A percentile compares a stretch with the other conserved stretches of the same genome.
Conservation (phyloP, 441 rosid genomes). For the Francoa sonchifolia region DNA sequence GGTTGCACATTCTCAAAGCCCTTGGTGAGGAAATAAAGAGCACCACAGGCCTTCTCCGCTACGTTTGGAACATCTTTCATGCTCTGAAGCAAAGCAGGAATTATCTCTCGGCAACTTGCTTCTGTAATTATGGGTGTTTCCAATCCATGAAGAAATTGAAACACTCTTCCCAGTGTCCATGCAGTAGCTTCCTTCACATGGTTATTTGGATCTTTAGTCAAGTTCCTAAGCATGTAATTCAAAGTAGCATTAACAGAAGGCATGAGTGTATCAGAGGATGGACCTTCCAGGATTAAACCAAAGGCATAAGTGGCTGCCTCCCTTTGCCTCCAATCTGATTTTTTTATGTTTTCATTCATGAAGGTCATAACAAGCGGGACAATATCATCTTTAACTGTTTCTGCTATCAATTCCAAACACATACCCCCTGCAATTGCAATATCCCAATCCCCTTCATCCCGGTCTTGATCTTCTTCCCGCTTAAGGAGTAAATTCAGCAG, state of each 20-base stretch:
- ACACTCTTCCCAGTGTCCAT: constrained; percentile 2
- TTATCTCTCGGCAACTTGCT: background rate
- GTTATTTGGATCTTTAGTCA: constrained; percentile 2
- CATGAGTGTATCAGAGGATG: constrained; percentile 1
- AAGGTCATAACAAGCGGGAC: constrained; percentile 2
- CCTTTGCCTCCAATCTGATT: constrained; percentile 4
- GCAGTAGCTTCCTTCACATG: constrained; percentile 4
- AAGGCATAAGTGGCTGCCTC: constrained; percentile 7
- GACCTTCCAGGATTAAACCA: constrained; percentile 3
- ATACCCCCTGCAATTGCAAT: constrained; percentile 4
- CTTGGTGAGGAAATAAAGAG: background rate
- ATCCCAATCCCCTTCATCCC: constrained; percentile 3
- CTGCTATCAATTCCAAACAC: background rate
- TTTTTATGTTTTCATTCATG: constrained; percentile 1
- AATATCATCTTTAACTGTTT: constrained; percentile 3
- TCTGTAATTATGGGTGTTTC: constrained; percentile 1
- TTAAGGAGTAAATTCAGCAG: background rate
- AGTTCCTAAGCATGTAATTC: background rate
- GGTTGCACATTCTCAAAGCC: constrained; percentile 1
- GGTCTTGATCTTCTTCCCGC: constrained; percentile 4
- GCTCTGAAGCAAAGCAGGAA: background rate
- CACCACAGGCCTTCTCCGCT: constrained; percentile 4
- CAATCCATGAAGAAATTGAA: constrained; percentile 4
- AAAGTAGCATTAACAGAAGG: constrained; percentile 2
- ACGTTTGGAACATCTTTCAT: constrained; percentile 6